These are phyloP conservation scores for Apiotrichum sp. DNA, from an alignment of 1,284 basidiomycete species.

Conservation along the genomic window DNA sequence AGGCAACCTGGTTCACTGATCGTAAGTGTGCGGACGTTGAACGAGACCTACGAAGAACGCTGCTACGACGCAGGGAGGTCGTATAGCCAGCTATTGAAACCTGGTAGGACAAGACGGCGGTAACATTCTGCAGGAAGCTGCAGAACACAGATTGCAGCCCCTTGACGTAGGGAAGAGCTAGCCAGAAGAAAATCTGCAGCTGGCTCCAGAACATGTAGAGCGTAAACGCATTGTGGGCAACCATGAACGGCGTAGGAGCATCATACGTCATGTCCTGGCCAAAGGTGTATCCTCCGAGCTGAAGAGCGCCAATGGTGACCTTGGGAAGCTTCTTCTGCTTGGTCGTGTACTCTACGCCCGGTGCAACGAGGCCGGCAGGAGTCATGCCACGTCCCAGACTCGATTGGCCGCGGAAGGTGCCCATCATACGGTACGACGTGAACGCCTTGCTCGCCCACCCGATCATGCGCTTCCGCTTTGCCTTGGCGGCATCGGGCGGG, in stretches of 20 bases:
- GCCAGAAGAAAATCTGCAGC: neutral
- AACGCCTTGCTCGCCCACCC: neutral
- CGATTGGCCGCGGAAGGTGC: neutral
- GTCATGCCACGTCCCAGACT: neutral
- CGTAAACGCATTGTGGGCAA: slow-evolving; percentile 1
- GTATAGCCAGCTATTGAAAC: slow-evolving; percentile 51
- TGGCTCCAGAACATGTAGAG: slow-evolving; percentile 6
- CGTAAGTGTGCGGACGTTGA: neutral
- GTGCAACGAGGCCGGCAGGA: neutral
- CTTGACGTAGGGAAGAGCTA: neutral
- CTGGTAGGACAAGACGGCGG: slow-evolving; percentile 61
- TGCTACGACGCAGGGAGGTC: neutral
- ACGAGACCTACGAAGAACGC: neutral
- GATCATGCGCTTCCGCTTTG: neutral
- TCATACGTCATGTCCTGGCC: neutral
- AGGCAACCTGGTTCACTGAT: slow-evolving; percentile 2
- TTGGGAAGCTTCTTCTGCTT: neutral
- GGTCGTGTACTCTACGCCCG: neutral
- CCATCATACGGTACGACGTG: neutral
- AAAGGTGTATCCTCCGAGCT: neutral
- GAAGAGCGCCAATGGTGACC: neutral
- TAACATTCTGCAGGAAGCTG: slow-evolving; percentile 63
- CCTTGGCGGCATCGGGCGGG: neutral
- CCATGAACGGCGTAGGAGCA: neutral
- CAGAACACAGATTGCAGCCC: neutral